Conservation (phyloP, 352 stramenopile species). For the Phytophthora cryptogea region DNA sequence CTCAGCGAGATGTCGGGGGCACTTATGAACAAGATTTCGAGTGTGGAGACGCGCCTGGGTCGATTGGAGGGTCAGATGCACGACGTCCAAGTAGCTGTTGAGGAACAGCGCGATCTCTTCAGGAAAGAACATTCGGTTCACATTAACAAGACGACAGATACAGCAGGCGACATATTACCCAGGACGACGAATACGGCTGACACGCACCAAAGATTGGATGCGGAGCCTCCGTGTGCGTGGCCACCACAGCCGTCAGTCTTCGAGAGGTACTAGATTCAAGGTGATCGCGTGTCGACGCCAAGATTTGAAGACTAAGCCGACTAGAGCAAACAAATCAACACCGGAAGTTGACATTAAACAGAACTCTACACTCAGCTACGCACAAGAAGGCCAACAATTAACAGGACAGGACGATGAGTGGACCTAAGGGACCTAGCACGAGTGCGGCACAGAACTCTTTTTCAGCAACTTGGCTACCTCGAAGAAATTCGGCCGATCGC, state of each 20-base stretch:
- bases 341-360: too few relatives aligned
- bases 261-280: slow-evolving; percentile 28
- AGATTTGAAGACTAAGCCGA: not conserved
- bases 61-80: slow-evolving; percentile 41
- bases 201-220: slow-evolving; percentile 17
- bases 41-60: slow-evolving; percentile 39
- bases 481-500: slow-evolving; percentile 10
- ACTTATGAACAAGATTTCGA: slow-evolving; percentile 43
- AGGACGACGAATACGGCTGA: not conserved
- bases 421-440: slow-evolving; percentile 4
- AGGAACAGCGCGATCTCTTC: slow-evolving; percentile 16
- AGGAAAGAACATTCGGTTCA: not conserved
- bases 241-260: slow-evolving; percentile 48
- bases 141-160: slow-evolving; percentile 1
- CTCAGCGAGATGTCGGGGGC: slow-evolving; percentile 36
- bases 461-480: slow-evolving; percentile 6
- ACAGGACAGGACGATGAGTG: too few relatives aligned
- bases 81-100: slow-evolving; percentile 16
- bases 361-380: too few relatives aligned
- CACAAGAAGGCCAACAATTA: too few relatives aligned
- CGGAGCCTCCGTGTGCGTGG: slow-evolving; percentile 38
- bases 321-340: too few relatives aligned
- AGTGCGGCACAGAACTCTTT: slow-evolving; percentile 9
- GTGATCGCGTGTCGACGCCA: not conserved
- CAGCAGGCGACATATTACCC: not conserved